Evolutionary conservation across 2,329 filamentous ascomycete genomes (phyloP).

Genomic region (Epichloe gansuensis): DNA sequence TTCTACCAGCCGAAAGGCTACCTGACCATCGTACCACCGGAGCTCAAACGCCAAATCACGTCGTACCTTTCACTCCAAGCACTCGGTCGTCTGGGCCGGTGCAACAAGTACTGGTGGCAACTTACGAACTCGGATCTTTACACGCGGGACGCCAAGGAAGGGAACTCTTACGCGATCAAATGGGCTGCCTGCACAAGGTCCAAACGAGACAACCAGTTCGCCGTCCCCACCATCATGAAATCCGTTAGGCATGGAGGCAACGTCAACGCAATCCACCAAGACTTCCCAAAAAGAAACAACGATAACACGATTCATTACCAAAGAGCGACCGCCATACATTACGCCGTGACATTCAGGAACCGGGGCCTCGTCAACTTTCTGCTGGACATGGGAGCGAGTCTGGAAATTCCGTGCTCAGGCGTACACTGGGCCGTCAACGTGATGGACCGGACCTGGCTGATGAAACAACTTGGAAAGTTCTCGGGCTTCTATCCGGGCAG

Average conservation of each 20-base stretch:
- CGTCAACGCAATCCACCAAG: not conserved
- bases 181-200: conserved; percentile 1
- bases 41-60: not conserved
- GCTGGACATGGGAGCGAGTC: not conserved
- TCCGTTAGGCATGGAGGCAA: not conserved
- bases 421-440: not conserved
- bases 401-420: not conserved
- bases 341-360: not conserved
- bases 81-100: not conserved
- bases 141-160: not conserved
- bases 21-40: not conserved
- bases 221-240: not conserved
- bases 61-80: not conserved
- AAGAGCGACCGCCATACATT: conserved; percentile 1
- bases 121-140: not conserved
- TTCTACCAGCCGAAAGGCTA: not conserved
- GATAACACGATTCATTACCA: not conserved
- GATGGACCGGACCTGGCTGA: not conserved
- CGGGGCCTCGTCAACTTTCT: not conserved
- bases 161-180: not conserved
- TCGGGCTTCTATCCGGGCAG: not conserved
- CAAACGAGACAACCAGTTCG: not conserved
- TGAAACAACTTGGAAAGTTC: not conserved
- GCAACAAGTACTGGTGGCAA: not conserved
- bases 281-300: not conserved